Base-by-base conservation (phyloP, 805 yeast genomes). In the Metschnikowia santaceciliae region DNA sequence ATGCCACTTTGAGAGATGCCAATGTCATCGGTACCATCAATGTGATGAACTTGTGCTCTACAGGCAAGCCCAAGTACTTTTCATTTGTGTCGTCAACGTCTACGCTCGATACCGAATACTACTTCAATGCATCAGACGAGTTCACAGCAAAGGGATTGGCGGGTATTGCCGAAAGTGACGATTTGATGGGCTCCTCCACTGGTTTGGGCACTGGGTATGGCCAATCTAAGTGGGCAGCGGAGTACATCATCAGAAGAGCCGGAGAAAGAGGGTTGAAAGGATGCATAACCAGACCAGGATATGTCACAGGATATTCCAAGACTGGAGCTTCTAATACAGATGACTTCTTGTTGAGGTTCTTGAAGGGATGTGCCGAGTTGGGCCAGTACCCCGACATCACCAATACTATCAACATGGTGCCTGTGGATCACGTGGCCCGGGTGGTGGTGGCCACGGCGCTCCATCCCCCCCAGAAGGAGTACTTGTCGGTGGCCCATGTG, bases 201-300 rank as follows among this genome's bases (percentile, higher is more conserved):
- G 97, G 97, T 1, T 77, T 94, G 52, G 87, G 90, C 26, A 87
- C 85, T 53, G 99, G 99, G 15, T 94, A 94, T 65, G 99, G 99
- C 42, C 99, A 95, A 73, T 81, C 94, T 58, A 94, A 94, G 69
- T 94, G 99, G 99, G 90, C 90, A 35, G 95, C 97, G 26, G 99
- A 94, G 71, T 82, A 88, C 60, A 76, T 94, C 42, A 83, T 90
- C 54, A 82, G 98, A 65, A 77, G 78, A 50, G 99, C 99, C 6
- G 98, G 97, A 41, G 79, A 79, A 50, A 74, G 84, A 48, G 99
- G 99, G 7, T 77, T 95, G 57, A 77, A 83, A 55, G 99, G 98
- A 35, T 81, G 91, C 48, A 84, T 94, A 60, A 82, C 92, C 37
- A 83, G 99, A 69, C 98, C 99, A 2, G 99, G 99, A 42, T 94